These are phyloP conservation scores for Arthrinium phaeospermum DNA, from an alignment of 2,329 filamentous ascomycete species.

Conservation along the genomic window DNA sequence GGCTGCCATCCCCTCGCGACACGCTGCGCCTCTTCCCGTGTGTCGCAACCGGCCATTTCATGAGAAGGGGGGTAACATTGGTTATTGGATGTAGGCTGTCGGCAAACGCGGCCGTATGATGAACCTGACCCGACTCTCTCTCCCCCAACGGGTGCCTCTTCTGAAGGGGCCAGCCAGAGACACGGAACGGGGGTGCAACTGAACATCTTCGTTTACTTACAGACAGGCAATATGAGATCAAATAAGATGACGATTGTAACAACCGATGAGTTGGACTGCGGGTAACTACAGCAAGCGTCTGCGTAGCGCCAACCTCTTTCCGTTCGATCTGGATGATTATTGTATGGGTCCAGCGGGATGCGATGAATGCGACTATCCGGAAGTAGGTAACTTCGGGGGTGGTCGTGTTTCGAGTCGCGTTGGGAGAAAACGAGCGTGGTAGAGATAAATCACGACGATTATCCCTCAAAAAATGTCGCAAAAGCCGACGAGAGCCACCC, in stretches of 20 bases:
- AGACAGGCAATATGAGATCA: neutral
- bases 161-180: neutral
- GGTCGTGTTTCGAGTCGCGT: constrained; percentile 25
- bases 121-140: neutral
- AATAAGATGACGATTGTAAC: constrained; percentile 3
- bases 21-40: constrained; percentile 11
- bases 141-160: neutral
- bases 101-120: neutral
- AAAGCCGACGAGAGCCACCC: constrained; percentile 22
- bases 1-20: neutral
- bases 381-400: neutral
- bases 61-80: constrained; percentile 1
- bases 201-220: constrained; percentile 3
- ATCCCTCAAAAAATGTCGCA: constrained; percentile 23
- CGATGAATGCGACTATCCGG: constrained; percentile 8
- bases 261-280: constrained; percentile 4
- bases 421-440: constrained; percentile 33
- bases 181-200: constrained; percentile 10
- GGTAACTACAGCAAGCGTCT: constrained; percentile 16
- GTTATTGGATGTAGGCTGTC: neutral
- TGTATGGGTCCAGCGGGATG: constrained; percentile 11
- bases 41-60: constrained; percentile 11
- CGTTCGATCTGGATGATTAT: neutral
- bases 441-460: constrained; percentile 23
- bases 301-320: constrained; percentile 10